phyloP scores from a whole-genome alignment of 305 asterid genomes.

The Fraxinus xanthoxyloides region DNA sequence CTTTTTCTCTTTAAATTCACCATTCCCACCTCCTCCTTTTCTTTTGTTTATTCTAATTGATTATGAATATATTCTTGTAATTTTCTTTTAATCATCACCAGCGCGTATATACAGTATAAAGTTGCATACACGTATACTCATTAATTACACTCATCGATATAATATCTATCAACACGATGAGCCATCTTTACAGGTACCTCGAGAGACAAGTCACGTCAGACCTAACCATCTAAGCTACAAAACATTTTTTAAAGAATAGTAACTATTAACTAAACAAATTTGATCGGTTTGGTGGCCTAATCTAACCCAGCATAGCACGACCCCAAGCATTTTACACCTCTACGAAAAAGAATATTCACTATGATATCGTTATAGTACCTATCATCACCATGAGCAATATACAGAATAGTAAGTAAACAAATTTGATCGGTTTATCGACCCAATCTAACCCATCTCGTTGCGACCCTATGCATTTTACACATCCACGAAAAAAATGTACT shows the following conservation, averaged over 20 bases:
- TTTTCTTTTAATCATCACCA: neutral
- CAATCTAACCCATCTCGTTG: neutral
- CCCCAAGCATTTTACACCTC: neutral
- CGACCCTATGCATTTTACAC: neutral
- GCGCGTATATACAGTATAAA: neutral
- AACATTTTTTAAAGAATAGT: neutral
- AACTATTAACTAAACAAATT: neutral
- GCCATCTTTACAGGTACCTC: neutral
- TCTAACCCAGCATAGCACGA: neutral
- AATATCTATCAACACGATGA: neutral
- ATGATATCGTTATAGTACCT: neutral
- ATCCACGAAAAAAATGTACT: slow-evolving; percentile 30
- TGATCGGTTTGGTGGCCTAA: neutral
- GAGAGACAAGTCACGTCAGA: neutral
- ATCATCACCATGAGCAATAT: neutral
- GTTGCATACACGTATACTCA: neutral
- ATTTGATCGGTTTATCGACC: neutral
- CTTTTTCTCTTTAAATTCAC: slow-evolving; percentile 2
- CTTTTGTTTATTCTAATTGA: neutral
- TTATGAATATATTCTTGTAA: neutral
- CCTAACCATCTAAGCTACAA: neutral
- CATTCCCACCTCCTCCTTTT: neutral
- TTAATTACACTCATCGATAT: neutral
- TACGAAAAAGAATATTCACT: slow-evolving; percentile 30
- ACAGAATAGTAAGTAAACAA: neutral